Base-by-base conservation (phyloP, 225 moss, liverwort and hornwort genomes). In the Pseudoscleropodium purum region DNA sequence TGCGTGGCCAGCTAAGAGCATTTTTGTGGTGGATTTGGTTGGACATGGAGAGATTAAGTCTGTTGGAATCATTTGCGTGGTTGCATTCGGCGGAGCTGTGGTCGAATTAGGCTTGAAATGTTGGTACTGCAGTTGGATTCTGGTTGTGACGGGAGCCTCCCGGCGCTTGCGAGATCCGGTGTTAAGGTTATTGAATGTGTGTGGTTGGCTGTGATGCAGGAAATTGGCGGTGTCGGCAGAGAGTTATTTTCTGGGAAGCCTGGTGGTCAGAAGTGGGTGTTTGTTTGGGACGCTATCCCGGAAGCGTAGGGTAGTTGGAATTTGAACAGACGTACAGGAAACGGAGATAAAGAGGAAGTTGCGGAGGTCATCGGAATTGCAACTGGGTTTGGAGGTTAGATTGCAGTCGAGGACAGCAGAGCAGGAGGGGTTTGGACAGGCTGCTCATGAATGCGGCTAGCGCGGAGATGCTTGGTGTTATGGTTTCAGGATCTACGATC, bases 381-480 rank as follows among this genome's bases (percentile, higher is more conserved):
- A 4, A 75, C 8, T 21, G 61, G 83, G n/a, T 70, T 25, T 16
- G 21, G 62, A 87, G 89, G 54, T 13, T 34, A 29, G 75, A 75
- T 36, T 57, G 84, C 16, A 15, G 59, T 70, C 12, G 60, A 45
- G 75, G 76, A 27, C 26, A 78, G 69, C 74, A 47, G 25, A 41
- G 70, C 60, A 69, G 93, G 85, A 76, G 65, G 69, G 24, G 47
- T 70, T 45, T 30, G 83, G 63, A 72, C 64, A 85, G 70, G 83
- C 84, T 13, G 92, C 92, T 56, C 84, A 92, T 93, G 94, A 93
- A 88, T 92, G 93, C 93, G 69, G 89, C 66, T 41, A 90, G 90
- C 62, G 84, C 81, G 86, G 94, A 93, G 90, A 95, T 95, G 94
- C 88, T 95, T 85, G 94, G 94, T 87, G 93, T 93, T 89, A 90